A percentile compares a stretch with the other conserved stretches of the same genome.
These are phyloP conservation scores for Teunomyces stri DNA, from an alignment of 805 yeast species.

Conservation along the genomic window DNA sequence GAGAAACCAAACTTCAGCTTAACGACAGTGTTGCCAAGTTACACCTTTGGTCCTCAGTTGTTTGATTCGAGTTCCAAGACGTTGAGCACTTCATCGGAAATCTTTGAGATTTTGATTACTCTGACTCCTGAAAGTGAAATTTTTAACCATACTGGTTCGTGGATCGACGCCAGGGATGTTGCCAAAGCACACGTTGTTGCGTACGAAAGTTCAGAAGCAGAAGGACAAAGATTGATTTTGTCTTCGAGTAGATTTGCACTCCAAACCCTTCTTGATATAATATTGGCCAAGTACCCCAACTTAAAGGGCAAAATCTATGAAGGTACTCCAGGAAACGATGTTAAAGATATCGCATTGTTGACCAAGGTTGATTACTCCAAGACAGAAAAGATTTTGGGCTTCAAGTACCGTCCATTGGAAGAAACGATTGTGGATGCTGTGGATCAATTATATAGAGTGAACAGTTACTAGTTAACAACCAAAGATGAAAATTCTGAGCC, in stretches of 20 bases:
- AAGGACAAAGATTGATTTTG: conserved; percentile 11
- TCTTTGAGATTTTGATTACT: conserved; percentile 9
- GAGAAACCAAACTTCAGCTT: conserved; percentile 14
- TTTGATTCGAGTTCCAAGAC: conserved; percentile 12
- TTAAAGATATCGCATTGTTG: conserved; percentile 4
- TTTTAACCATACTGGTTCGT: conserved; percentile 6
- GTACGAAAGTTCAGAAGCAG: conserved; percentile 10
- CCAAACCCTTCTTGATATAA: conserved; percentile 19
- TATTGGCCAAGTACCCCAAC: conserved; percentile 22
- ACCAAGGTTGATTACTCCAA: conserved; percentile 14
- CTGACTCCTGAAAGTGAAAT: conserved; percentile 5
- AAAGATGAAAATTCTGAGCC: conserved; percentile 2
- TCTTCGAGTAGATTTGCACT: conserved; percentile 13
- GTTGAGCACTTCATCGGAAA: conserved; percentile 13
- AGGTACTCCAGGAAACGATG: conserved; percentile 16
- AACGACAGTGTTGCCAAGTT: conserved; percentile 13
- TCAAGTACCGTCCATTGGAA: conserved; percentile 18
- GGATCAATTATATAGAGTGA: conserved; percentile 13
- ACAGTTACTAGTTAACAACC: not conserved
- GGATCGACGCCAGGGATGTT: conserved; percentile 19
- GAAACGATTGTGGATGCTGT: conserved; percentile 23
- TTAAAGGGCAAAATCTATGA: conserved; percentile 13
- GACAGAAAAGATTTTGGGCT: conserved; percentile 20
- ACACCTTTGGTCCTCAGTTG: conserved; percentile 19
- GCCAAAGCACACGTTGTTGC: conserved; percentile 20